Evolutionary conservation across 1,139 yeast species (phyloP).

Genomic region (Entelexis paramagnoliae): DNA sequence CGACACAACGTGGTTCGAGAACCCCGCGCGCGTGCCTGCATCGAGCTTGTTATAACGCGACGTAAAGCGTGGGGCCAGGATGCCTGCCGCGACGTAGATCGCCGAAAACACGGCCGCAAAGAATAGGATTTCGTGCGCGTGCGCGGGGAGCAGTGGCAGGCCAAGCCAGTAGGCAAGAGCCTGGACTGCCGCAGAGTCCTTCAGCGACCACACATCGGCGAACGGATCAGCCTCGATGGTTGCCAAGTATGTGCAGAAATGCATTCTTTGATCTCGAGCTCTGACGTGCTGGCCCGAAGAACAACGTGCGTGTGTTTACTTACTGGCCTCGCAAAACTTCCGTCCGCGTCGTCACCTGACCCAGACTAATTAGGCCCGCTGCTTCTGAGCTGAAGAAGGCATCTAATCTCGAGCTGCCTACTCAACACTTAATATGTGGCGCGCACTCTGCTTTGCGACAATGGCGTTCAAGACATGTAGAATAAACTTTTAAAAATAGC

Average conservation of each 20-base stretch:
- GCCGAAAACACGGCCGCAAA: slow-evolving; percentile 40
- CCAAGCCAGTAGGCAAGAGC: slow-evolving; percentile 7
- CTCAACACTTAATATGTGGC: too few relatives aligned
- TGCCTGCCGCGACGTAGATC: slow-evolving; percentile 38
- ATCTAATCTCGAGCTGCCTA: too few relatives aligned
- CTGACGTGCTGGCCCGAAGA: too few relatives aligned
- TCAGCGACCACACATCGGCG: slow-evolving; percentile 9
- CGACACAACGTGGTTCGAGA: slow-evolving; percentile 82
- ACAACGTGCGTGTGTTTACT: too few relatives aligned
- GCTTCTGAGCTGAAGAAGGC: too few relatives aligned
- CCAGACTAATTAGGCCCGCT: not conserved
- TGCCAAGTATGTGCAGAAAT: not conserved
- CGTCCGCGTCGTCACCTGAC: not conserved
- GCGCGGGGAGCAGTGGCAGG: slow-evolving; percentile 32
- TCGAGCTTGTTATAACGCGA: slow-evolving; percentile 41
- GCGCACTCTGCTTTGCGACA: too few relatives aligned
- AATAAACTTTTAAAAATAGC: too few relatives aligned
- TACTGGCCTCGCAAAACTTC: not conserved
- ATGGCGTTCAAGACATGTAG: too few relatives aligned
- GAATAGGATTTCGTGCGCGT: slow-evolving; percentile 44
- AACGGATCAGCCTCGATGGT: slow-evolving; percentile 16
- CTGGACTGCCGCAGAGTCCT: not conserved
- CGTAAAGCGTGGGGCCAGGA: slow-evolving; percentile 30
- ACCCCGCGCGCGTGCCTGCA: slow-evolving; percentile 48
- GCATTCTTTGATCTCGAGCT: not conserved